Conservation (phyloP, 1,284 basidiomycete species). For the Moesziomyces sp. region DNA sequence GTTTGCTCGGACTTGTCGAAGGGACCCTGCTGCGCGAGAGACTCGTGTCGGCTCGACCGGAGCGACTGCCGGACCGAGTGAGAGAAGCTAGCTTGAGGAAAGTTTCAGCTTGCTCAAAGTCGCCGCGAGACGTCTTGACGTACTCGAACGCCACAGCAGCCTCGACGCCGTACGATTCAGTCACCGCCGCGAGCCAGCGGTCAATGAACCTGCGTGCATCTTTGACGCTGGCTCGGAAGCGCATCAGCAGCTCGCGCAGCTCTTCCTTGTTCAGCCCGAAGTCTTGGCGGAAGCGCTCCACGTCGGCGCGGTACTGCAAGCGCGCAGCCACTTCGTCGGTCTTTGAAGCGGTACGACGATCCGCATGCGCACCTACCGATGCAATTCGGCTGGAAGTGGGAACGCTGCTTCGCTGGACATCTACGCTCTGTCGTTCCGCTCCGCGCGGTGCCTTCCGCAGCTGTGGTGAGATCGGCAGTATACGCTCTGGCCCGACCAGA, state of each 20-base stretch:
- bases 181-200: slow-evolving; percentile 22
- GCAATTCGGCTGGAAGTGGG: background rate
- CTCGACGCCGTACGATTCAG: slow-evolving; percentile 19
- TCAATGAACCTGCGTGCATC: slow-evolving; percentile 17
- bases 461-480: slow-evolving; percentile 6
- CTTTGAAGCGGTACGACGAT: background rate
- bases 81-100: slow-evolving; percentile 23
- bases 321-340: slow-evolving; percentile 19
- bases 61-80: slow-evolving; percentile 11
- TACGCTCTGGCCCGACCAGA: background rate
- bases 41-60: background rate
- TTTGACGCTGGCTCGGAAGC: slow-evolving; percentile 19
- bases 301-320: slow-evolving; percentile 19
- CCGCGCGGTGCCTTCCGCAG: slow-evolving; percentile 2
- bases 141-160: slow-evolving; percentile 30
- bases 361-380: background rate
- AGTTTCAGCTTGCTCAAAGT: slow-evolving; percentile 31
- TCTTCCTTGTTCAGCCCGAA: slow-evolving; percentile 19
- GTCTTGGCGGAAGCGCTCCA: slow-evolving; percentile 18
- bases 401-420: background rate
- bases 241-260: slow-evolving; percentile 12
- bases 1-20: slow-evolving; percentile 23
- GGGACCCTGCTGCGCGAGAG: slow-evolving; percentile 1
- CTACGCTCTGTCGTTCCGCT: background rate
- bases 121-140: slow-evolving; percentile 36